phyloP scores from a whole-genome alignment of 257 asterid genomes.

The Gentiana straminea region DNA sequence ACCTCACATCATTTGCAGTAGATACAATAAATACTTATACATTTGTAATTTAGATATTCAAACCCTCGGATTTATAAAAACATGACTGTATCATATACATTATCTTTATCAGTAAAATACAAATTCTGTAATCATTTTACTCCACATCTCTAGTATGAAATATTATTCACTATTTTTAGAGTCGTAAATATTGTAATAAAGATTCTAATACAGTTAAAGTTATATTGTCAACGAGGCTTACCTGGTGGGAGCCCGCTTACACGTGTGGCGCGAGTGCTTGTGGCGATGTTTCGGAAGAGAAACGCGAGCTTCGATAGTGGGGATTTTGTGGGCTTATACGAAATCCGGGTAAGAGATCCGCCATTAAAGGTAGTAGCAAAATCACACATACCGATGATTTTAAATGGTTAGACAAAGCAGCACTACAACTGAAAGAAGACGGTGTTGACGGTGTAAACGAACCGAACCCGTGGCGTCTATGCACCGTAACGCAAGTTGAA shows the following conservation, averaged over 20 bases:
- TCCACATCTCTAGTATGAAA: no score
- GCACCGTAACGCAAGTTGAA: conserved; percentile 97
- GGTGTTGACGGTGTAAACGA: conserved; percentile 16
- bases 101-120: no score
- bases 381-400: conserved; percentile 80
- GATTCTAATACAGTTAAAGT: no score
- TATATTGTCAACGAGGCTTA: no score
- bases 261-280: conserved; percentile 79
- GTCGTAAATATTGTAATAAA: no score
- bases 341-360: conserved; percentile 82
- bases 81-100: no score
- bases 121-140: no score
- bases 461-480: conserved; percentile 79
- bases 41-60: no score
- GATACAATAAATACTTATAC: no score
- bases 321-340: conserved; percentile 73
- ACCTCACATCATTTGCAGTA: no score
- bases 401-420: conserved; percentile 94
- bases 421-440: conserved; percentile 85
- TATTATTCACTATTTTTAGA: no score
- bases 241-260: conserved; percentile 98
- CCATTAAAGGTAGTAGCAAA: conserved; percentile 81
- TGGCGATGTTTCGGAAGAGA: conserved; percentile 81
- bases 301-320: conserved; percentile 56
- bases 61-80: no score